A percentile compares a stretch with the other conserved stretches of the same genome.
These are phyloP conservation scores for Elongisporangium undulatum DNA, from an alignment of 352 stramenopile genomes.

Conservation along the genomic window DNA sequence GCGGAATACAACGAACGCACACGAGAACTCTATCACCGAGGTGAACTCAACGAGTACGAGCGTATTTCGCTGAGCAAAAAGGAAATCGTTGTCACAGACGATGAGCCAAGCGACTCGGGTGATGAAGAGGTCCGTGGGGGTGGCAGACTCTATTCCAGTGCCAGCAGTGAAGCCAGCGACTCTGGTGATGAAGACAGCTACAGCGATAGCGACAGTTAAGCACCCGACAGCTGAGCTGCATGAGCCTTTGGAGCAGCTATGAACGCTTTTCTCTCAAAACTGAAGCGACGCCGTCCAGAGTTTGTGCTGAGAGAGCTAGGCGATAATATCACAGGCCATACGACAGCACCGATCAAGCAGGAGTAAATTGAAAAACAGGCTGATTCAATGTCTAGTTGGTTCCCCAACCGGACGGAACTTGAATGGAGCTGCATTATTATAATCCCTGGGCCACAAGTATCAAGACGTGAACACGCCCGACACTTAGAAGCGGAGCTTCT, in stretches of 20 bases:
- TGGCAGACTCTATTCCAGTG: too few species aligned
- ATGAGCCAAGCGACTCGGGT: constrained; percentile 14
- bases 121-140: background rate
- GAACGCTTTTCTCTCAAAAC: too few species aligned
- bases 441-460: constrained; percentile 38
- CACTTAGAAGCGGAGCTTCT: constrained; percentile 99
- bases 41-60: constrained; percentile 26
- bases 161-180: too few species aligned
- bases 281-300: background rate
- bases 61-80: constrained; percentile 30
- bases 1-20: constrained; percentile 25
- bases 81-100: constrained; percentile 26
- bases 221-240: too few species aligned
- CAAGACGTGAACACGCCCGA: constrained; percentile 34
- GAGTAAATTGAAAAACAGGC: constrained; percentile 1
- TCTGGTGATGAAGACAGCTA: too few species aligned
- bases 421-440: constrained; percentile 56
- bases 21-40: constrained; percentile 11
- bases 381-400: background rate
- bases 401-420: constrained; percentile 54
- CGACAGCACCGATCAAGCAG: background rate
- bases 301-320: background rate
- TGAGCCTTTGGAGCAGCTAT: too few species aligned
- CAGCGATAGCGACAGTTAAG: background rate
- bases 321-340: background rate